Conservation (phyloP, 2,329 filamentous ascomycete species). For the Lecanicillium sp. region DNA sequence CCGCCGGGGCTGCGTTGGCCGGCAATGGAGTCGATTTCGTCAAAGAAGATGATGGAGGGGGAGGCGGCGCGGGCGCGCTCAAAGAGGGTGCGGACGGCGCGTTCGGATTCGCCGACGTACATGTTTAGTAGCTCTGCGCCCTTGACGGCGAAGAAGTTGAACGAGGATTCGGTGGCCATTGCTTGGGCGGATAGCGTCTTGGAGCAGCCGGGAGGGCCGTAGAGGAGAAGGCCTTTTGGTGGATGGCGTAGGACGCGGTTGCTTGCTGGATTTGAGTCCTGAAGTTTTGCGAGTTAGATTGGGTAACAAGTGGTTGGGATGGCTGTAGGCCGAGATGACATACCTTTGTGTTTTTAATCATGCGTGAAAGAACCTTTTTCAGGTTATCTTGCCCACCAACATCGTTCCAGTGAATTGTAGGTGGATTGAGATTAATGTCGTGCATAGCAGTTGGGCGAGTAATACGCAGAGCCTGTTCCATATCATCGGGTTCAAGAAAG, state of each 20-base stretch:
- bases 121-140: slow-evolving; percentile 90
- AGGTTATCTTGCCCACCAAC: slow-evolving; percentile 78
- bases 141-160: slow-evolving; percentile 93
- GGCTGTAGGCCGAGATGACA: not conserved
- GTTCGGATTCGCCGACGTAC: slow-evolving; percentile 94
- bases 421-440: slow-evolving; percentile 81
- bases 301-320: not conserved
- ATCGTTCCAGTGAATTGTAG: slow-evolving; percentile 76
- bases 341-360: slow-evolving; percentile 34
- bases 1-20: slow-evolving; percentile 42
- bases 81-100: slow-evolving; percentile 77
- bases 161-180: slow-evolving; percentile 78
- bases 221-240: slow-evolving; percentile 78
- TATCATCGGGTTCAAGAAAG: slow-evolving; percentile 38
- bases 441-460: slow-evolving; percentile 81
- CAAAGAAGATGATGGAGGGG: slow-evolving; percentile 92
- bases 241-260: slow-evolving; percentile 39
- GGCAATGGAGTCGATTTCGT: slow-evolving; percentile 86
- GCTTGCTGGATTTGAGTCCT: slow-evolving; percentile 23
- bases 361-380: slow-evolving; percentile 51
- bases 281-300: slow-evolving; percentile 7
- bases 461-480: slow-evolving; percentile 55
- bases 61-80: slow-evolving; percentile 75
- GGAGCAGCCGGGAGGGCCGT: slow-evolving; percentile 88
- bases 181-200: slow-evolving; percentile 91